Conservation (phyloP, 169 alveolate species). For the Babesia divergens region DNA sequence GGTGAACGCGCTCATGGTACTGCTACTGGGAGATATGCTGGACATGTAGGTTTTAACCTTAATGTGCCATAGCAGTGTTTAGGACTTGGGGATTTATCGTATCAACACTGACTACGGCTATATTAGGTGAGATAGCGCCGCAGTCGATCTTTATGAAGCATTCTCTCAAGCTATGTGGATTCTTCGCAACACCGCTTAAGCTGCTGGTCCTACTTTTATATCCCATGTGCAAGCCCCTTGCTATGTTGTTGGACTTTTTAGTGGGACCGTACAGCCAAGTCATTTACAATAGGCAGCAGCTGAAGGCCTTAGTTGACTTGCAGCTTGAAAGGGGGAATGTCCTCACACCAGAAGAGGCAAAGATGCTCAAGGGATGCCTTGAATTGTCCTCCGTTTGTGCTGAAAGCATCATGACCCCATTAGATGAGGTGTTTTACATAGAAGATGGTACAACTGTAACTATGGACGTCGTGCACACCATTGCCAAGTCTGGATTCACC, state of each 20-base stretch:
- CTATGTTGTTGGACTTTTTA: conserved; percentile 49
- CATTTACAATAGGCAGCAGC: conserved; percentile 65
- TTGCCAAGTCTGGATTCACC: conserved; percentile 71
- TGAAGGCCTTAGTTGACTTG: conserved; percentile 74
- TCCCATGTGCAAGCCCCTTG: conserved; percentile 77
- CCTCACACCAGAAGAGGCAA: conserved; percentile 69
- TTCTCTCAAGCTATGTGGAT: conserved; percentile 82
- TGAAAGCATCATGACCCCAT: conserved; percentile 69
- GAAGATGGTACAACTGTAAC: conserved; percentile 60
- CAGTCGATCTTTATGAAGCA: conserved; percentile 84
- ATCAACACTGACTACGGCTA: conserved; percentile 77
- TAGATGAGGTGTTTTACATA: conserved; percentile 64
- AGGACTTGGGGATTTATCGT: conserved; percentile 78
- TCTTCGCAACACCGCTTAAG: conserved; percentile 72
- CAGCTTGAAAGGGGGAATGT: conserved; percentile 68
- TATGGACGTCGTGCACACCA: conserved; percentile 42
- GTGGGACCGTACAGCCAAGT: conserved; percentile 59
- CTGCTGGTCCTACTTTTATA: conserved; percentile 59
- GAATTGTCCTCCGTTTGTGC: conserved; percentile 62
- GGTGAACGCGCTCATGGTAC: conserved; percentile 82
- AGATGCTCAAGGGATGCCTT: conserved; percentile 68
- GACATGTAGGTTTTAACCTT: conserved; percentile 42
- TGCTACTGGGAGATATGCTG: conserved; percentile 80
- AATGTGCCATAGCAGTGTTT: not conserved
- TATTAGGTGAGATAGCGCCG: conserved; percentile 87